Base-by-base conservation (phyloP, 1,139 yeast genomes). In the Pichia sp. region DNA sequence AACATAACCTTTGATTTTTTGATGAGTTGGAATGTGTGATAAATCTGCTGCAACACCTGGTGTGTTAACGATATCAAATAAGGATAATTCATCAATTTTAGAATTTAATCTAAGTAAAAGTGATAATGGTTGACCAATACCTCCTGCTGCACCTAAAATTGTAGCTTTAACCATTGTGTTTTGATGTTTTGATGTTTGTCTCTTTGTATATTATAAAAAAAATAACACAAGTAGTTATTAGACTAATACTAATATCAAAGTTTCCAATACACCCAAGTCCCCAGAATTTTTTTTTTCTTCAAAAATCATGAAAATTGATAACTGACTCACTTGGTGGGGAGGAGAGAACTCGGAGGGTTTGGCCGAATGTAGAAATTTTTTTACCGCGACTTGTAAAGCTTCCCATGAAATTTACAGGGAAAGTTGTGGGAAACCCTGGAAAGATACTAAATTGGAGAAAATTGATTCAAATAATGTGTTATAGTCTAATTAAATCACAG, bases 61-160 rank as follows among this genome's bases (percentile, higher is more conserved):
- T 27, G 85, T 83, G 55, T 80, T 76, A 53, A 80, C 82, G 50
- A 83, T 77, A 68, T 83, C 90, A 58, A 71, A 83, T 29, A 83
- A 68, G 5, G 85, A 71, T 55, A 83, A 70, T 56, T 78, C 78
- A 30, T 76, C 69, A 35, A 82, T 76, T 35, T 69, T 64, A 11
- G 77, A 74, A 58, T 79, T 77, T 48, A 80, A 68, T 62, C 83
- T 82, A 56, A 82, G 69, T 52, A 83, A 69, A 48, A 83, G 68
- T 2, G 89, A 82, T 43, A 83, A 71, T 37, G 89, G 88, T 64
- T 82, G 89, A 43, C 90, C 90, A 60, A 83, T 82, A 55, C 90
- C 90, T 55, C 90, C 89, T 44, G 88, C 85, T 42, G 89, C 89
- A 54, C 90, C 89, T 57, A 84, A 73, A 53, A 83, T 85, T 48